These are phyloP conservation scores for Coemansia sp. DNA, from an alignment of 192 early-diverging fungal genomes.

Conservation along the genomic window DNA sequence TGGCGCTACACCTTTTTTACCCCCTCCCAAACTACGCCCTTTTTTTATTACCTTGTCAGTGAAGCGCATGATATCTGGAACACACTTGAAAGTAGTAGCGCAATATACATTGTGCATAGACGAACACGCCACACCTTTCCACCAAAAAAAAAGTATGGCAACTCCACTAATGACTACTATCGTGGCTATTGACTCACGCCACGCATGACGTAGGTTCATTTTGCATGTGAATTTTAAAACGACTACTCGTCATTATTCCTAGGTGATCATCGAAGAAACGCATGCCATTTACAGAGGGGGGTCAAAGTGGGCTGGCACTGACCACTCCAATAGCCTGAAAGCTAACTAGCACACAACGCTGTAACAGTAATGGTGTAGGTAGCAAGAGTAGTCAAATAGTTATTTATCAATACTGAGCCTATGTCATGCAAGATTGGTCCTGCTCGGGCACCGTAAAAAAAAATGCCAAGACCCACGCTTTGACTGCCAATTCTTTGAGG, in stretches of 20 bases:
- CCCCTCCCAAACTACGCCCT: not conserved
- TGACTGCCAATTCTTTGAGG: too few species aligned
- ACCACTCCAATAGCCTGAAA: not conserved
- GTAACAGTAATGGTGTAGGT: too few species aligned
- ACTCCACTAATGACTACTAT: not conserved
- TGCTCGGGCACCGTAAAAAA: too few species aligned
- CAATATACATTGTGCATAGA: slow-evolving; percentile 6
- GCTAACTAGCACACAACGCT: not conserved
- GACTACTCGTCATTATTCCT: not conserved
- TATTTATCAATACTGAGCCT: not conserved
- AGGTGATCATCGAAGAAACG: not conserved
- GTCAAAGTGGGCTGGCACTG: not conserved
- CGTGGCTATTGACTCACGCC: not conserved
- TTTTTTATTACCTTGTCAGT: not conserved
- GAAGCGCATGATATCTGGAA: slow-evolving; percentile 1
- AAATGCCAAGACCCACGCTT: too few species aligned
- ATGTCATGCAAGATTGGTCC: too few species aligned
- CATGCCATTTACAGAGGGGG: not conserved
- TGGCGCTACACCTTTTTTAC: not conserved
- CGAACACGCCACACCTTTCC: not conserved
- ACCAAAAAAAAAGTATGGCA: not conserved
- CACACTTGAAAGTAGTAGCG: not conserved
- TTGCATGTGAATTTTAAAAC: not conserved
- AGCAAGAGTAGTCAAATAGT: not conserved
- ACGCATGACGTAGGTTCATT: not conserved